These are phyloP conservation scores for Lentinula lateritia DNA, from an alignment of 768 basidiomycete species.

Conservation along the genomic window DNA sequence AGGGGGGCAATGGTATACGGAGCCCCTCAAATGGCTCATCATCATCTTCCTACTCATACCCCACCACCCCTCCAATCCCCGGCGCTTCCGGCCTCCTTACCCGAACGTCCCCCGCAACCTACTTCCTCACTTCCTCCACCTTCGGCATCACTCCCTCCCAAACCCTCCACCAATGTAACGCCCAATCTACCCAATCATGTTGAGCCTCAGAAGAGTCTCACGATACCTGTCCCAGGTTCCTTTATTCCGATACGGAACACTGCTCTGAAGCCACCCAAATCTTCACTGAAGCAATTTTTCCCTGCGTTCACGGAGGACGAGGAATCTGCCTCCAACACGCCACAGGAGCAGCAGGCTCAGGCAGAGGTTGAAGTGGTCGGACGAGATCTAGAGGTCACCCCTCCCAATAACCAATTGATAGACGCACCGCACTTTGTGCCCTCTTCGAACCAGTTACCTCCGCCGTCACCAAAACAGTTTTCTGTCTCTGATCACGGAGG, in stretches of 20 bases:
- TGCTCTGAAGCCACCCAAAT: slow-evolving; percentile 67
- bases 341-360: background rate
- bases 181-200: background rate
- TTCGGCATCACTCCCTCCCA: background rate
- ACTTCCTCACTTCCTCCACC: background rate
- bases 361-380: background rate
- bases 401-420: background rate
- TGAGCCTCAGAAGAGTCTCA: background rate
- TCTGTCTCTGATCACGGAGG: background rate
- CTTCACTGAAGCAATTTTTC: slow-evolving; percentile 74
- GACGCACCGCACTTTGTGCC: background rate
- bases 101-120: background rate
- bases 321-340: background rate
- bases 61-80: background rate
- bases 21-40: background rate
- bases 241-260: slow-evolving; percentile 27
- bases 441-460: background rate
- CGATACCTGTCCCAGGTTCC: background rate
- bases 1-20: background rate
- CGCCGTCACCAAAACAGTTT: background rate
- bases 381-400: background rate
- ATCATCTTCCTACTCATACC: background rate
- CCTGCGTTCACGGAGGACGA: slow-evolving; percentile 74
- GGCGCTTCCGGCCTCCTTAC: background rate
- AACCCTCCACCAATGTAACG: background rate